These are phyloP conservation scores for Russula olivacea DNA, from an alignment of 768 basidiomycete genomes.

Conservation along the genomic window DNA sequence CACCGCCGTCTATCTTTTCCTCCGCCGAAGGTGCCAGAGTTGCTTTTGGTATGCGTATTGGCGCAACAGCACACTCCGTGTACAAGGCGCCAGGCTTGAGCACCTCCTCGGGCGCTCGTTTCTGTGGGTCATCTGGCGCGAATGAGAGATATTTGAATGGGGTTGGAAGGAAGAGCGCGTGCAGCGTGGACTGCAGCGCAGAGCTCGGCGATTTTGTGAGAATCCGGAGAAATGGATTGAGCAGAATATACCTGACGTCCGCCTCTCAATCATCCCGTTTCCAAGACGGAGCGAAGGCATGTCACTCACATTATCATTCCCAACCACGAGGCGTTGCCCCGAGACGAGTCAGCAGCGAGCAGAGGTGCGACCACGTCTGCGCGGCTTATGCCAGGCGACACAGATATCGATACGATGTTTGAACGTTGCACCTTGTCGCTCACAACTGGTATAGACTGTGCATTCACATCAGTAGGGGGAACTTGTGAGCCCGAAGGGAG, in stretches of 20 bases:
- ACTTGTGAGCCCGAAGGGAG: slow-evolving; percentile 58
- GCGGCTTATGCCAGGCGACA: slow-evolving; percentile 72
- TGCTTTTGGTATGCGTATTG: slow-evolving; percentile 22
- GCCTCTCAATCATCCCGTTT: background rate
- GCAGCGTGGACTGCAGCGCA: slow-evolving; percentile 71
- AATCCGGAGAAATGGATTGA: slow-evolving; percentile 62
- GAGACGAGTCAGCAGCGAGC: slow-evolving; percentile 42
- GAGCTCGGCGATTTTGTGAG: slow-evolving; percentile 61
- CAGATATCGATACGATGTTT: slow-evolving; percentile 69
- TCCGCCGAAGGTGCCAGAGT: slow-evolving; percentile 23
- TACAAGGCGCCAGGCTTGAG: slow-evolving; percentile 76
- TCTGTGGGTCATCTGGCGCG: slow-evolving; percentile 20
- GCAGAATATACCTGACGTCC: slow-evolving; percentile 50
- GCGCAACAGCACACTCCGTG: slow-evolving; percentile 64
- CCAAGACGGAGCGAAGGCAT: background rate
- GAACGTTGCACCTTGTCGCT: slow-evolving; percentile 47
- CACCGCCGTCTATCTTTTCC: slow-evolving; percentile 29
- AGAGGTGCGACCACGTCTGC: slow-evolving; percentile 59
- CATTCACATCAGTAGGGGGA: slow-evolving; percentile 36
- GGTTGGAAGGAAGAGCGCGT: slow-evolving; percentile 75
- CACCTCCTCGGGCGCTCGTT: slow-evolving; percentile 44
- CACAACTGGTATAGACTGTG: slow-evolving; percentile 34
- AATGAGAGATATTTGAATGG: slow-evolving; percentile 56
- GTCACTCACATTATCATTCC: slow-evolving; percentile 47
- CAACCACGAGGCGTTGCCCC: slow-evolving; percentile 34